Evolutionary conservation across 306 rosid genomes (phyloP), one percentile per base, ranked within the genome.

Genomic region (Cicer bijugum): DNA sequence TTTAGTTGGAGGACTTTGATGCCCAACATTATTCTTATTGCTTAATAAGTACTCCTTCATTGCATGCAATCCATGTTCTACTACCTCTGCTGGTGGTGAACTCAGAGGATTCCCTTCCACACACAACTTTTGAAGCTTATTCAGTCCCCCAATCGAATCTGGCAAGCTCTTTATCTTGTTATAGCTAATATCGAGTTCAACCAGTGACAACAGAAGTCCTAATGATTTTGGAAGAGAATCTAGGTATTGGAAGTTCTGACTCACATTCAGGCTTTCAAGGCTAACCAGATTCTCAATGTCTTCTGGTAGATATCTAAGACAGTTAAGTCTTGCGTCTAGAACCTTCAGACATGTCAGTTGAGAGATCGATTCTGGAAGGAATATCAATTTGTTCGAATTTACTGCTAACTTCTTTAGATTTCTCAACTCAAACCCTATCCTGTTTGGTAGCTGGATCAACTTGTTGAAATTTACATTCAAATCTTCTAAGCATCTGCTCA

Each of bases 211-310:
- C 42, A 94, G 90, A 11, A 94, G 91, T 6, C 99, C 99, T 1
- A 91, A 42, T 12, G 99, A 89, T 72, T 86, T 88, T 0, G 99
- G 99, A 0, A 94, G 79, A 35, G 85, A n/a, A 0, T 80, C 83
- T 0, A 94, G 85, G 82, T 83, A 83, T 12, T 94, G 99, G 82
- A 94, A 94, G 82, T 94, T 94, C 53, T 94, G 99, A 85, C 99
- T 91, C 5, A 94, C 77, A 15, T 94, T 94, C 0, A 94, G 88
- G 45, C 69, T 84, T 82, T 90, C 83, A 0, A 94, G 96, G 89
- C 88, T 89, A 56, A 88, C 75, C 1, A 94, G 97, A 62, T 94
- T 94, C 78, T 94, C 98, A 0, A 94, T 82, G 23, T 88, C 92
- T 0, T 86, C 88, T 0, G 98, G 98, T 12, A 94, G 96, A 0